Evolutionary conservation across 2,329 filamentous ascomycete genomes (phyloP).

Genomic region (Trichoderma atroviride): DNA sequence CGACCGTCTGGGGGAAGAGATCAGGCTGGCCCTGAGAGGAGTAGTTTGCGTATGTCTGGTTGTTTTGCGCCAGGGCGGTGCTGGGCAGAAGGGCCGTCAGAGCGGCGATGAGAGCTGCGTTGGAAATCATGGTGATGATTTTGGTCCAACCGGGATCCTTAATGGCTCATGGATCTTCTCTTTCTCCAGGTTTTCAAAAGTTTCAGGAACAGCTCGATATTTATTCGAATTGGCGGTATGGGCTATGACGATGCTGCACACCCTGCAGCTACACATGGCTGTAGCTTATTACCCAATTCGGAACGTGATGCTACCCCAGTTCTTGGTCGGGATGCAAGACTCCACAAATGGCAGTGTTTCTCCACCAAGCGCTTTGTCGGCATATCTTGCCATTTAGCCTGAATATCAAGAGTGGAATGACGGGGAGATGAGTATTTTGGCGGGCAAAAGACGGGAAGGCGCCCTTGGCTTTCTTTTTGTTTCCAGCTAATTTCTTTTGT

Average conservation of each 20-base stretch:
- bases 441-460: not conserved
- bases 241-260: slow-evolving; percentile 12
- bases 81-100: slow-evolving; percentile 13
- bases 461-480: not conserved
- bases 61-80: slow-evolving; percentile 14
- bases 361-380: slow-evolving; percentile 7
- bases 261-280: not conserved
- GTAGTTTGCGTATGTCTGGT: slow-evolving; percentile 24
- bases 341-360: slow-evolving; percentile 1
- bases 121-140: slow-evolving; percentile 2
- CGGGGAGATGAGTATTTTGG: not conserved
- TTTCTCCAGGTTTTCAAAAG: not conserved
- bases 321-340: slow-evolving; percentile 14
- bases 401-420: slow-evolving; percentile 10
- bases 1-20: slow-evolving; percentile 19
- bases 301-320: not conserved
- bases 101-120: slow-evolving; percentile 19
- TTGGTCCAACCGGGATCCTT: not conserved
- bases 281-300: slow-evolving; percentile 12
- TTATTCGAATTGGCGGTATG: slow-evolving; percentile 22
- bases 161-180: slow-evolving; percentile 10
- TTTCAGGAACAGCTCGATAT: slow-evolving; percentile 9
- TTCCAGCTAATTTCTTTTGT: not conserved
- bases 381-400: slow-evolving; percentile 21
- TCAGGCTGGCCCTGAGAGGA: slow-evolving; percentile 22